Base-by-base conservation (phyloP, 192 early-diverging fungal genomes). In the Backusella tuberculispora region DNA sequence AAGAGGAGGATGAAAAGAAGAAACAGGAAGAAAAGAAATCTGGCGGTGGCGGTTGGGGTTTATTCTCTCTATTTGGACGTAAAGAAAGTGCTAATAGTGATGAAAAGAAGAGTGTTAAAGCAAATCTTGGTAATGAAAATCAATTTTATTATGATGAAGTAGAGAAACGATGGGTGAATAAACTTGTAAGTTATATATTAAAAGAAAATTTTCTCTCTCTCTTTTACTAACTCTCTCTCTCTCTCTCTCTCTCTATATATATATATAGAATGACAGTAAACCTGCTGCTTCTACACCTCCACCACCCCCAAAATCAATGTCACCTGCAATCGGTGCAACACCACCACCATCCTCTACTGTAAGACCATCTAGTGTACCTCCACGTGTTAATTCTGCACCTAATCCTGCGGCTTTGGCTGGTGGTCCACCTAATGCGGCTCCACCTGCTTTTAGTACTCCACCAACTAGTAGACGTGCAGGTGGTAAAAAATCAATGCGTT, bases 121-220 rank as follows among this genome's bases (percentile, higher is more conserved):
- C 95, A 3, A 95, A 99, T 78, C 75, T 98, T 66, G 96, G 95
- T 9, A 90, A 96, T 72, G 90, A 93, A 63, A 94, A 83, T 42
- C 82, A 90, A 4, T 94, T 96, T 78, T 92, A 91, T 74, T 99
- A 92, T 81, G 98, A 99, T 80, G 86, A 90, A 29, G 91, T 90
- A 29, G 88, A 89, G 73, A 90, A 95, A 70, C 85, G 91, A 69
- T 99, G 96, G 95, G 93, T 99, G 17, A 94, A 95, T 77, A 91
- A 90, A 72, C 89, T 88, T 69, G 86, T 82, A 53, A 83, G 73
- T 29, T 40, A 3, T 42, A 72, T 64, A 26, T 13, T 45, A 45
- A 37, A 43, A 15, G 5, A 37, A 21, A 14, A 41, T 40, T 41
- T 74, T 9, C n/a, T n/a, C n/a, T n/a, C n/a, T n/a, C n/a, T n/a